Conservation (phyloP, 2,329 filamentous ascomycete genomes). For the Ophiostoma himal-ulmi region DNA sequence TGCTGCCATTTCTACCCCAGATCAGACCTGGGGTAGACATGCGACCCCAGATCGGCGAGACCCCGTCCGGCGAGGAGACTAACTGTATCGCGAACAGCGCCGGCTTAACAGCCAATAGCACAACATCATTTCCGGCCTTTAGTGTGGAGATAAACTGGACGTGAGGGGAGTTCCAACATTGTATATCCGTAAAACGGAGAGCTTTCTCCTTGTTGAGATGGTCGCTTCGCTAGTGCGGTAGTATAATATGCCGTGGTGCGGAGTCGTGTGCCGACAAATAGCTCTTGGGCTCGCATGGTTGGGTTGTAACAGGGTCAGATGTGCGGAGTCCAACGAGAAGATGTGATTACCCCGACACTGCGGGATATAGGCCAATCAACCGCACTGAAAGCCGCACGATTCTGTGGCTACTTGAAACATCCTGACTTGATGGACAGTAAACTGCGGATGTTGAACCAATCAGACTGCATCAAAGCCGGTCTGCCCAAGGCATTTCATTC, state of each 20-base stretch:
- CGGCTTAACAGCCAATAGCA: conserved; percentile 12
- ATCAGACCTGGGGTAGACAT: background rate
- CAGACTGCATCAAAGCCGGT: background rate
- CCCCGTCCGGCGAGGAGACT: background rate
- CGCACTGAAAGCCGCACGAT: background rate
- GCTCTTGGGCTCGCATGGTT: background rate
- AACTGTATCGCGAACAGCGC: conserved; percentile 11
- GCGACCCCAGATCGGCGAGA: background rate
- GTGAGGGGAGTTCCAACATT: background rate
- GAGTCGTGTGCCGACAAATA: background rate
- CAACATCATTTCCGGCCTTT: background rate
- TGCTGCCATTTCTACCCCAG: background rate
- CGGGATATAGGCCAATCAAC: background rate
- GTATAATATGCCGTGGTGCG: background rate
- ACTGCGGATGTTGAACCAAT: background rate
- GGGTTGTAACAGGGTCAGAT: background rate
- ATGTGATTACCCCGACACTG: background rate
- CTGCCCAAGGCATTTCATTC: background rate
- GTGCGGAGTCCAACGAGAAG: background rate
- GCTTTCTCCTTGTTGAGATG: background rate
- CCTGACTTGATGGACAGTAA: background rate
- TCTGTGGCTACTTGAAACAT: background rate
- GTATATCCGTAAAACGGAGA: background rate
- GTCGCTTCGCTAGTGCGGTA: background rate
- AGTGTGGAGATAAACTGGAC: background rate